A percentile compares a stretch with the other conserved stretches of the same genome.
phyloP scores from a whole-genome alignment of 768 basidiomycete species.

The Leccinum subgranulosum region DNA sequence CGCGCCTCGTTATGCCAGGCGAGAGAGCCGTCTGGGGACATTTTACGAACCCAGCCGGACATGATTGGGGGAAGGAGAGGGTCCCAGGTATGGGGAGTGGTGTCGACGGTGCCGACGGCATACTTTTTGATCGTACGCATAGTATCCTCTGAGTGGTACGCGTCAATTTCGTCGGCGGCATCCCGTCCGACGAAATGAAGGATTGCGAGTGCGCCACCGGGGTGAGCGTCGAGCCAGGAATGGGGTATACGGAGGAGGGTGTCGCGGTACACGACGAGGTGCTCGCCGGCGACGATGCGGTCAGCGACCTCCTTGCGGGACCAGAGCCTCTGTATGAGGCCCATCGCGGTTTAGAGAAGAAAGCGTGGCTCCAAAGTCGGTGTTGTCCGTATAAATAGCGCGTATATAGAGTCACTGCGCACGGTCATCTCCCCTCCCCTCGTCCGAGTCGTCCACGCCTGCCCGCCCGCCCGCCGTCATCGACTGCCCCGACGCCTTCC shows the following conservation, averaged over 20 bases:
- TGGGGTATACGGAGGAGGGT: slow-evolving; percentile 63
- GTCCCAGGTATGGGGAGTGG: slow-evolving; percentile 53
- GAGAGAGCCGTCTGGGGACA: slow-evolving; percentile 40
- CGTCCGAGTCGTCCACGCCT: background rate
- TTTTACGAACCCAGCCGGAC: slow-evolving; percentile 74
- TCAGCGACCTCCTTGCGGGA: slow-evolving; percentile 57
- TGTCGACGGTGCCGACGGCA: slow-evolving; percentile 65
- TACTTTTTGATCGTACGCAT: slow-evolving; percentile 40
- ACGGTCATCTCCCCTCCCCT: slow-evolving; percentile 6
- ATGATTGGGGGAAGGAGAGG: slow-evolving; percentile 85
- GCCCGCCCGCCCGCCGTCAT: slow-evolving; percentile 3
- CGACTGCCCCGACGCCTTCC: slow-evolving; percentile 9
- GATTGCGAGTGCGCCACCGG: slow-evolving; percentile 85
- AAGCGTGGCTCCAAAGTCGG: background rate
- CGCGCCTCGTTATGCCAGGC: slow-evolving; percentile 66
- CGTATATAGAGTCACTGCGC: background rate
- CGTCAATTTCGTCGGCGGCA: slow-evolving; percentile 91
- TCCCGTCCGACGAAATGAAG: slow-evolving; percentile 96
- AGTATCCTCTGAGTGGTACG: slow-evolving; percentile 66
- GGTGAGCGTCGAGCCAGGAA: slow-evolving; percentile 82
- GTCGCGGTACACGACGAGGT: slow-evolving; percentile 69
- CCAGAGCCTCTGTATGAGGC: slow-evolving; percentile 32
- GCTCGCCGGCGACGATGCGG: slow-evolving; percentile 72
- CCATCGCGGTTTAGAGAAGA: slow-evolving; percentile 23
- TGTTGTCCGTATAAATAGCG: slow-evolving; percentile 27